These are phyloP conservation scores for Pseudotulostoma volvatum DNA, from an alignment of 495 filamentous ascomycete genomes.

Conservation along the genomic window DNA sequence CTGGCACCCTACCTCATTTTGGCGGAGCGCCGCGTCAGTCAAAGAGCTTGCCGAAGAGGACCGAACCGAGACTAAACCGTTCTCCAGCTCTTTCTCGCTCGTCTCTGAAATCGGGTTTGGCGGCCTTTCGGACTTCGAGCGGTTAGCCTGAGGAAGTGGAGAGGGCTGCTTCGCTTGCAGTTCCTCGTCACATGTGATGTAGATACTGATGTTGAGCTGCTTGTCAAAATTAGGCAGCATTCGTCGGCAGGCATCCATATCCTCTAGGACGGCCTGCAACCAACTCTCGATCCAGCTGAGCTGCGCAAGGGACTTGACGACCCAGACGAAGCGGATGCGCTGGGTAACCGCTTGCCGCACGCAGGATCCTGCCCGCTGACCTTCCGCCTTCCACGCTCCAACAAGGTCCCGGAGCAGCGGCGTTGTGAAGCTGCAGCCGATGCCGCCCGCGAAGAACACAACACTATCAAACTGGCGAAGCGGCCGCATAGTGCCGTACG, in stretches of 20 bases:
- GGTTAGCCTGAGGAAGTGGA: too few relatives aligned
- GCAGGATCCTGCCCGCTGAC: conserved; percentile 1
- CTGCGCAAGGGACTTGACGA: conserved; percentile 52
- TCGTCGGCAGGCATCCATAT: conserved; percentile 24
- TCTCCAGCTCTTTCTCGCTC: too few relatives aligned
- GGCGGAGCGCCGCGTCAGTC: too few relatives aligned
- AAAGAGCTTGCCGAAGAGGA: too few relatives aligned
- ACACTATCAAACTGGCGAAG: conserved; percentile 41
- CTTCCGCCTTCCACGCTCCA: conserved; percentile 16
- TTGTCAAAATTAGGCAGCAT: conserved; percentile 16
- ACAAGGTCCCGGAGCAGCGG: conserved; percentile 38
- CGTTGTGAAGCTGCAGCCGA: conserved; percentile 37
- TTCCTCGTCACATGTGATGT: conserved; percentile 42
- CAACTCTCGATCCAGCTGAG: conserved; percentile 51
- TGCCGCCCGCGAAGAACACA: conserved; percentile 45
- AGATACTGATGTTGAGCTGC: conserved; percentile 38
- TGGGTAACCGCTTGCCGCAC: conserved; percentile 34
- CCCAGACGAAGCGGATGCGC: conserved; percentile 53
- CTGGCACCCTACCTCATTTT: too few relatives aligned
- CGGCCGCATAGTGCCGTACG: conserved; percentile 33
- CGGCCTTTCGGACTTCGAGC: too few relatives aligned
- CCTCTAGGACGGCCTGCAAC: conserved; percentile 39
- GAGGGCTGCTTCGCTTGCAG: too few relatives aligned
- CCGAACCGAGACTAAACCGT: too few relatives aligned
- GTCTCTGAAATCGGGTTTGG: too few relatives aligned